phyloP scores from a whole-genome alignment of 768 basidiomycete species.

The Atractiella rhizophila region DNA sequence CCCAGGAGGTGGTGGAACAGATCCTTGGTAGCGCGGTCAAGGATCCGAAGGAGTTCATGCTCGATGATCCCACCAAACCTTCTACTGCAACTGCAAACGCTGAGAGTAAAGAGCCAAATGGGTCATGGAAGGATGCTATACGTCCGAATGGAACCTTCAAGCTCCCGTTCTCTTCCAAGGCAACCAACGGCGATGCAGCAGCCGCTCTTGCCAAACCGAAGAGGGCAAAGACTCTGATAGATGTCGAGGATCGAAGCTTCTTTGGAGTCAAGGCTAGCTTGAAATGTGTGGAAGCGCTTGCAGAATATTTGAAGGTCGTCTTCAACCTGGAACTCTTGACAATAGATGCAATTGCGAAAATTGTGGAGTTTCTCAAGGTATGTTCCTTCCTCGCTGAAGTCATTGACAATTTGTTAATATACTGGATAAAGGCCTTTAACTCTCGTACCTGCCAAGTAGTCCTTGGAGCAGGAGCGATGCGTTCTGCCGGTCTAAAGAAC shows the following conservation, averaged over 20 bases:
- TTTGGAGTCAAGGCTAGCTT: constrained; percentile 67
- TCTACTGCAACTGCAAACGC: too few relatives aligned
- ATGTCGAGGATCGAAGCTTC: constrained; percentile 55
- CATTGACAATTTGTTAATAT: background rate
- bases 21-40: constrained; percentile 43
- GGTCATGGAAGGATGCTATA: background rate
- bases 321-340: constrained; percentile 68
- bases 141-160: background rate
- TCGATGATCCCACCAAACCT: constrained; percentile 19
- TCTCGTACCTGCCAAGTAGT: constrained; percentile 96
- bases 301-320: constrained; percentile 68
- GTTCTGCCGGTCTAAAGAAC: constrained; percentile 85
- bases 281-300: constrained; percentile 37
- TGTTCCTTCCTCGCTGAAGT: background rate
- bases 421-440: constrained; percentile 45
- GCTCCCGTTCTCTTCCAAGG: background rate
- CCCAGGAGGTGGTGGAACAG: constrained; percentile 48
- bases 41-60: constrained; percentile 45
- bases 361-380: constrained; percentile 77
- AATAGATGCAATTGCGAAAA: constrained; percentile 77
- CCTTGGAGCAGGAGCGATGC: constrained; percentile 94
- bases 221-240: constrained; percentile 30
- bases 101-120: background rate
- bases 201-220: constrained; percentile 18
- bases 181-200: background rate